A percentile compares a stretch with the other conserved stretches of the same genome.
phyloP scores from a whole-genome alignment of 2,329 filamentous ascomycete species.

The Aspergillus quadrilineatus region DNA sequence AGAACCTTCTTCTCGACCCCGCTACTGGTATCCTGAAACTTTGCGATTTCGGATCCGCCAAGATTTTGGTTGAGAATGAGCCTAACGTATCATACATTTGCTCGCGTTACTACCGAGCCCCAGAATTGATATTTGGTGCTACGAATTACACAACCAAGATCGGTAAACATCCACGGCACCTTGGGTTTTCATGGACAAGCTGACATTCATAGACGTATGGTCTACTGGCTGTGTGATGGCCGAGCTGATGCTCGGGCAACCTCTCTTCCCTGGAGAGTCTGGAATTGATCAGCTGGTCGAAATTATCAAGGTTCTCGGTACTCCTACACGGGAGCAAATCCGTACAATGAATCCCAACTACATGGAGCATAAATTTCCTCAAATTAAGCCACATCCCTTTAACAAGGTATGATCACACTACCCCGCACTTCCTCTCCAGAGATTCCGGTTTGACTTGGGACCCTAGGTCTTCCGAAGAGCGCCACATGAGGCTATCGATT shows the following conservation, averaged over 20 bases:
- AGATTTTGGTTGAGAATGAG: constrained; percentile 98
- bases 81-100: constrained; percentile 99
- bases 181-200: background rate
- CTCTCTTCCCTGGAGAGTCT: constrained; percentile 95
- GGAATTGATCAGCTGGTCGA: constrained; percentile 98
- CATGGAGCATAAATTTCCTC: constrained; percentile 99
- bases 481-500: constrained; percentile 84
- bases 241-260: constrained; percentile 97
- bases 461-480: constrained; percentile 88
- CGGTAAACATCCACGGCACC: constrained; percentile 61
- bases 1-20: constrained; percentile 93
- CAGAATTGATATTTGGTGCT: constrained; percentile 96
- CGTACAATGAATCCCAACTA: constrained; percentile 99
- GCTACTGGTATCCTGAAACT: constrained; percentile 90
- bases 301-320: constrained; percentile 98
- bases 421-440: background rate
- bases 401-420: constrained; percentile 64
- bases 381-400: constrained; percentile 99
- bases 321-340: constrained; percentile 95
- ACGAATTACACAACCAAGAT: constrained; percentile 99
- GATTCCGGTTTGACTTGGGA: constrained; percentile 21
- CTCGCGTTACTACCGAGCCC: constrained; percentile 96
- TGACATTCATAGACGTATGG: constrained; percentile 75
- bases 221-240: constrained; percentile 99
- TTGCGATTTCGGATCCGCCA: constrained; percentile 98